Evolutionary conservation across 352 stramenopile species (phyloP), one percentile per base, ranked within the genome.

Genomic region (Pythium oligandrum): DNA sequence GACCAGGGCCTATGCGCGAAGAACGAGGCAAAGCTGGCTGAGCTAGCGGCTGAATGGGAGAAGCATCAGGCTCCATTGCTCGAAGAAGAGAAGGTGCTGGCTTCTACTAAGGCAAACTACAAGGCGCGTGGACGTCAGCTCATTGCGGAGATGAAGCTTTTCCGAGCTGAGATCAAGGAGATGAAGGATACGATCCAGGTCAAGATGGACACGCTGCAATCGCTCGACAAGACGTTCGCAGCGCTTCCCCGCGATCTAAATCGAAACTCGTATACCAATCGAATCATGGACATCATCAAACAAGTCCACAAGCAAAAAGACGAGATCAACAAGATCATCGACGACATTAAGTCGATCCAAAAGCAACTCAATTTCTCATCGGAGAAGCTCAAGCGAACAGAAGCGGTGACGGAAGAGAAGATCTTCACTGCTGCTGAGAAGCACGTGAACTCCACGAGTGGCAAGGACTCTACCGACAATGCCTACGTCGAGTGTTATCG

Each of bases 231-330:
- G 10, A 63, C 71, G 35, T 79, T 80, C 47, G 68, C 73, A 26
- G 71, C 55, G 46, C 68, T 85, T 6, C 70, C 70, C 3, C 76
- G 66, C 36, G 63, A 80, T 38, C 51, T 75, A 64, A 80, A 88
- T 53, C 83, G 86, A 39, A 85, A 70, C 59, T 81, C 87, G 58
- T 96, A 96, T 69, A 95, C 78, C 32, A 76, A 79, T 34, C 83
- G 87, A 2, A 95, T 96, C 57, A 87, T 95, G 73, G 87, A 95
- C 57, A 95, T 96, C 57, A 96, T 92, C 70, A 90, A 91, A 57
- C 77, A 90, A 39, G 83, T 95, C 32, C 75, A 90, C 59, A 95
- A 95, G 66, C 85, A 96, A 51, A 96, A 94, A 49, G 66, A 79
- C 35, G 86, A 94, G 40, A 95, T 95, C 30, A 49, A 66, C 9